phyloP scores from a whole-genome alignment of 2,329 filamentous ascomycete genomes.

The Arthroderma sp. region DNA sequence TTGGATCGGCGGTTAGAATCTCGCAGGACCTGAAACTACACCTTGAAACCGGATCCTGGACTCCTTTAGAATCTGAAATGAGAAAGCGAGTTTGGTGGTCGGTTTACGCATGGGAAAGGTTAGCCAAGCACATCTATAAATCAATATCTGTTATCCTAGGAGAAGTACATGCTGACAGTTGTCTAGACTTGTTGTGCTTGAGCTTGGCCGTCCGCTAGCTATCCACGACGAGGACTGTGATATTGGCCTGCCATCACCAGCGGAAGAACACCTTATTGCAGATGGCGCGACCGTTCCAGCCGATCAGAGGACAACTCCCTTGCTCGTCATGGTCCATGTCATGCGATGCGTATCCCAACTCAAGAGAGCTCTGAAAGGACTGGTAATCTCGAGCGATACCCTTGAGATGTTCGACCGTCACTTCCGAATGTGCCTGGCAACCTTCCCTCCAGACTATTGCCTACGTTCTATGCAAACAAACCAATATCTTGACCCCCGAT shows the following conservation, averaged over 20 bases:
- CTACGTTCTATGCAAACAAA: constrained; percentile 45
- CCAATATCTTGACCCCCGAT: constrained; percentile 57
- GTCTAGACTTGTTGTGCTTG: constrained; percentile 55
- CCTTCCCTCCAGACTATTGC: constrained; percentile 58
- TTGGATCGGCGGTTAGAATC: constrained; percentile 64
- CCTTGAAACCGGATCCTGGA: constrained; percentile 57
- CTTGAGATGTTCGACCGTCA: constrained; percentile 70
- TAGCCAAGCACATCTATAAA: constrained; percentile 13
- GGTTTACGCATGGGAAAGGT: constrained; percentile 80
- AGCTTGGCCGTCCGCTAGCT: constrained; percentile 64
- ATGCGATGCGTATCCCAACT: constrained; percentile 65
- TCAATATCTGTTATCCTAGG: constrained; percentile 6
- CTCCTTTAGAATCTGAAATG: constrained; percentile 70
- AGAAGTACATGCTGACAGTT: constrained; percentile 14
- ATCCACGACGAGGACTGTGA: constrained; percentile 87
- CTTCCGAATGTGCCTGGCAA: constrained; percentile 59
- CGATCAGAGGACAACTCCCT: constrained; percentile 49
- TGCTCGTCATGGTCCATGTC: constrained; percentile 69
- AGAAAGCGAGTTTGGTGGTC: constrained; percentile 86
- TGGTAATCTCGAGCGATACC: constrained; percentile 51
- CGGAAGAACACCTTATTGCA: constrained; percentile 58
- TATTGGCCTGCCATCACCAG: constrained; percentile 60
- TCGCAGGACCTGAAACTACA: constrained; percentile 78
- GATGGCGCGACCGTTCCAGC: constrained; percentile 33
- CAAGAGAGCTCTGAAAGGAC: constrained; percentile 54